Evolutionary conservation across 495 filamentous ascomycete genomes (phyloP), one percentile per base, ranked within the genome.

Genomic region (Xylaria palmicola): DNA sequence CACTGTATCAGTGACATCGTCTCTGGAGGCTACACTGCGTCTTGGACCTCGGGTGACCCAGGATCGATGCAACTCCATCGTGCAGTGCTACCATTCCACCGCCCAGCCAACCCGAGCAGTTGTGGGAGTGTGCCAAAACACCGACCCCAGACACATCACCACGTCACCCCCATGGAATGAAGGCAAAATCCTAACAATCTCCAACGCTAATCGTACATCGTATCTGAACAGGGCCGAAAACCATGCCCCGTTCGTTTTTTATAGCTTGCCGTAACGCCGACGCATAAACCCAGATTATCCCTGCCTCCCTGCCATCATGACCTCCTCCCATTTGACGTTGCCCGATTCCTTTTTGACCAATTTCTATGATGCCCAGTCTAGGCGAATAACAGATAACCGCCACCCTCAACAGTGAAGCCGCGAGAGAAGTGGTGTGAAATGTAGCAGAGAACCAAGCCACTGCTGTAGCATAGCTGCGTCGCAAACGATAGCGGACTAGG

Each of bases 311-410:
- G 9, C 41, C 50, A 48, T 54, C 50, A 24, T 60, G 19, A 44
- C 37, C 59, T 44, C 60, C 62, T 60, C 47, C 56, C 54, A 34
- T 55, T 56, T 61, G 47, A 53, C 56, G 49, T 71, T 63, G 58
- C 60, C 58, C 64, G 62, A 65, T 29, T 58, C 68, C 68, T 65
- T 68, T n/a, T 65, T 62, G 58, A 44, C 64, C 59, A 59, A 39
- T 60, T 44, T 58, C 65, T 57, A 62, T 55, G 59, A 55, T 62
- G 62, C 59, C 58, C 40, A 55, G 49, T 61, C 59, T 61, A 61
- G 30, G 39, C 59, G 40, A 55, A 55, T 50, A 54, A 26, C 30
- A 52, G 30, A 55, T 44, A 48, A 22, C 40, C 59, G 29, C 59
- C 40, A 45, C 39, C 29, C 39, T 40, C 30, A 24, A 40, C 9